Evolutionary conservation across 2,329 filamentous ascomycete genomes (phyloP).

Genomic region (Periconia digitata): DNA sequence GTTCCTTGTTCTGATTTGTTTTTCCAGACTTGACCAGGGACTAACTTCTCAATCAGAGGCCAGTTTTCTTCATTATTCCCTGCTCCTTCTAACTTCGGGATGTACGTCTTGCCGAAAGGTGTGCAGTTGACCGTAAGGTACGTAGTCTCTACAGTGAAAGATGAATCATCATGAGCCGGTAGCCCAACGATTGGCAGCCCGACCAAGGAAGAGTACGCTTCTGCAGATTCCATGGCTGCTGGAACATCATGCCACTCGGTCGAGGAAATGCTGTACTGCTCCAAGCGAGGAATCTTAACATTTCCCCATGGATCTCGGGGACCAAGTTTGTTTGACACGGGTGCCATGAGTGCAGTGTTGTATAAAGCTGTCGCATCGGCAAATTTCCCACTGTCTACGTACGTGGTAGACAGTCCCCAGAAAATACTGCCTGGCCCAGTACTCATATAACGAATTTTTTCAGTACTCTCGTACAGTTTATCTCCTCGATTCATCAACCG

Average conservation of each 20-base stretch:
- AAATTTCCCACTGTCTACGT: constrained; percentile 16
- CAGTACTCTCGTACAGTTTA: neutral
- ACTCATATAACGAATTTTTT: constrained; percentile 30
- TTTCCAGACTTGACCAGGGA: constrained; percentile 20
- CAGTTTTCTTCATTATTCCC: constrained; percentile 5
- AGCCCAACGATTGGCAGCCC: constrained; percentile 31
- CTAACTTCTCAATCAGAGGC: constrained; percentile 17
- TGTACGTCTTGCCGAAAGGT: constrained; percentile 10
- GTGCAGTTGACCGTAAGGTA: constrained; percentile 23
- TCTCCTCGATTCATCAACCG: constrained; percentile 25
- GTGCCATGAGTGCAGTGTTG: constrained; percentile 26
- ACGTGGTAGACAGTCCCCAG: constrained; percentile 17
- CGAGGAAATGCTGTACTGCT: constrained; percentile 7
- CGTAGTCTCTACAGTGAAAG: constrained; percentile 23
- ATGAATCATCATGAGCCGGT: constrained; percentile 2
- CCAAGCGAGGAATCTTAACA: constrained; percentile 34
- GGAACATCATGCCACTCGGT: constrained; percentile 28
- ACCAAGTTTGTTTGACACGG: constrained; percentile 22
- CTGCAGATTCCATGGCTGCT: constrained; percentile 10
- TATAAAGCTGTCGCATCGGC: constrained; percentile 27
- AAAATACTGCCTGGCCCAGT: constrained; percentile 25
- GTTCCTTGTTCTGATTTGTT: constrained; percentile 15
- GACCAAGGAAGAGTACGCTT: constrained; percentile 31
- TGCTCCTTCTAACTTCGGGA: constrained; percentile 1
- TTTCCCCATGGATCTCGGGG: constrained; percentile 37